Percentiles rank a stretch among this genome's conserved stretches.
phyloP scores from a whole-genome alignment of 2,329 filamentous ascomycete species.

The Epicoccum sorghinum region DNA sequence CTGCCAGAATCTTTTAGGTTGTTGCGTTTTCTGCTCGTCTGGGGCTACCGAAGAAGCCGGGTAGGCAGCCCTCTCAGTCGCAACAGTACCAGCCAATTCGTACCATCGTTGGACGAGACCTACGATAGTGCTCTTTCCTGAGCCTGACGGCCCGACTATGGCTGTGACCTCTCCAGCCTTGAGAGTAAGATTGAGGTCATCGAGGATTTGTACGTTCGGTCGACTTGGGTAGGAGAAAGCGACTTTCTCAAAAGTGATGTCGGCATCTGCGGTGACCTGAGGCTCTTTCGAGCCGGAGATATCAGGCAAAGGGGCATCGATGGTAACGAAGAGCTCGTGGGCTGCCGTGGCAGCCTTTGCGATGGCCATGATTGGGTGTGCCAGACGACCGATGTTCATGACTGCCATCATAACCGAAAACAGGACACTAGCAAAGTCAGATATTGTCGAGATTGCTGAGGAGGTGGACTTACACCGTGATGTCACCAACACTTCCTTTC shows the following conservation, averaged over 20 bases:
- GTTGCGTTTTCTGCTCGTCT: slow-evolving; percentile 14
- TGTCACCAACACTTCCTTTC: slow-evolving; percentile 37
- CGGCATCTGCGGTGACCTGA: slow-evolving; percentile 37
- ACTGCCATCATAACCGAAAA: slow-evolving; percentile 49
- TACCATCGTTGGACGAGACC: slow-evolving; percentile 77
- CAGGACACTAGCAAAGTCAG: slow-evolving; percentile 35
- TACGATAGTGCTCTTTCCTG: slow-evolving; percentile 76
- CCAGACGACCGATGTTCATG: slow-evolving; percentile 41
- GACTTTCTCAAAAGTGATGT: slow-evolving; percentile 46
- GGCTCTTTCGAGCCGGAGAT: slow-evolving; percentile 43
- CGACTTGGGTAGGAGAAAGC: slow-evolving; percentile 53
- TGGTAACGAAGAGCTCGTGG: slow-evolving; percentile 44
- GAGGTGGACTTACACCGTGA: slow-evolving; percentile 36
- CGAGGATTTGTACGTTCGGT: slow-evolving; percentile 67
- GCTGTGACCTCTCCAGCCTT: slow-evolving; percentile 71
- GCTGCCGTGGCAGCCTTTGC: slow-evolving; percentile 45
- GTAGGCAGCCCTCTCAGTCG: slow-evolving; percentile 9
- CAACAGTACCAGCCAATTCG: slow-evolving; percentile 52
- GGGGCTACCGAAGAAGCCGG: not conserved
- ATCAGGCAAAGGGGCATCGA: slow-evolving; percentile 40
- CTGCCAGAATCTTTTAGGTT: slow-evolving; percentile 18
- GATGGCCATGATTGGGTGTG: slow-evolving; percentile 41
- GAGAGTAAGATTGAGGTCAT: slow-evolving; percentile 64
- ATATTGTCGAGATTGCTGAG: no score
- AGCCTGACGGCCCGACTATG: slow-evolving; percentile 75